Percentiles rank a stretch among this genome's conserved stretches.
phyloP scores from a whole-genome alignment of 2,329 filamentous ascomycete species.

The Rutstroemia sp. region DNA sequence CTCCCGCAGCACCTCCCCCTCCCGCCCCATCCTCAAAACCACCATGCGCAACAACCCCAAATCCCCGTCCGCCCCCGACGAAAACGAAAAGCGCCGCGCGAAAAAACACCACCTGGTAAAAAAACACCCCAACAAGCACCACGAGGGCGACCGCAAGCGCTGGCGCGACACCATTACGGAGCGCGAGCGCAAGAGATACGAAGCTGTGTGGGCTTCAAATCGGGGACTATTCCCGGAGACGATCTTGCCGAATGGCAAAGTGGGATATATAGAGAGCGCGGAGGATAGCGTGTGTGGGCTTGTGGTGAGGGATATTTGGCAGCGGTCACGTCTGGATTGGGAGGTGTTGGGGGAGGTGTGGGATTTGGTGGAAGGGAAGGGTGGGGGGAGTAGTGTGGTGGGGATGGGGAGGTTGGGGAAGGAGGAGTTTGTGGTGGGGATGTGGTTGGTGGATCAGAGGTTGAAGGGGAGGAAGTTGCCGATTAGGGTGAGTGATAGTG shows the following conservation, averaged over 20 bases:
- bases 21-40: background rate
- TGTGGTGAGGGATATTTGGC: constrained; percentile 65
- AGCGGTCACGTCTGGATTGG: constrained; percentile 56
- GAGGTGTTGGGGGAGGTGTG: constrained; percentile 70
- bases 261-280: constrained; percentile 60
- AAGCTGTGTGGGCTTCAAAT: constrained; percentile 80
- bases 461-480: constrained; percentile 75
- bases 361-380: constrained; percentile 63
- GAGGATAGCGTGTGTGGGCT: constrained; percentile 38
- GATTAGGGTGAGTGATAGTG: constrained; percentile 59
- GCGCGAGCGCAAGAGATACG: constrained; percentile 70
- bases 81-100: constrained; percentile 50
- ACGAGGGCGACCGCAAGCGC: constrained; percentile 66
- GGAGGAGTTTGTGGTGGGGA: constrained; percentile 73
- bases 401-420: constrained; percentile 48
- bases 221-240: constrained; percentile 53
- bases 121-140: constrained; percentile 65
- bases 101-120: constrained; percentile 51
- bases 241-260: constrained; percentile 67
- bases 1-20: background rate
- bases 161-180: constrained; percentile 71
- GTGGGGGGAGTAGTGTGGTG: constrained; percentile 63
- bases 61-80: background rate
- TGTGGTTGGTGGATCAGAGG: constrained; percentile 77
- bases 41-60: background rate